These are phyloP conservation scores for Paraphaeosphaeria sporulosa DNA, from an alignment of 2,329 filamentous ascomycete species.

Conservation along the genomic window DNA sequence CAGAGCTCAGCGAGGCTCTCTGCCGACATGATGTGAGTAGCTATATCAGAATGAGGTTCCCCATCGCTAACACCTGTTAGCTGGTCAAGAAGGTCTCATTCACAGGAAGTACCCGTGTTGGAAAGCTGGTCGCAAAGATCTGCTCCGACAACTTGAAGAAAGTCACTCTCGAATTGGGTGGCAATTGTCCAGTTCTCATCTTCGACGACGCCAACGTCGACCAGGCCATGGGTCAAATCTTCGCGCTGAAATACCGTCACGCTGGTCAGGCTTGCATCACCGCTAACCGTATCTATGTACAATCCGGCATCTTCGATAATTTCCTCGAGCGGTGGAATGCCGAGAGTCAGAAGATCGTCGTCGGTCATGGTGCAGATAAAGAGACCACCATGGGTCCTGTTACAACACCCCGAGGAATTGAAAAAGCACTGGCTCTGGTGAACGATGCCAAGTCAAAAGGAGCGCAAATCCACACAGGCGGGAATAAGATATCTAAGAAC, in stretches of 20 bases:
- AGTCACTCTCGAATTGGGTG: conserved; percentile 69
- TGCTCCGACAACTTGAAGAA: conserved; percentile 70
- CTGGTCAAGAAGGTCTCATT: conserved; percentile 69
- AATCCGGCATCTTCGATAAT: conserved; percentile 67
- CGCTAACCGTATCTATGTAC: conserved; percentile 71
- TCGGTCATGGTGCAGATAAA: conserved; percentile 68
- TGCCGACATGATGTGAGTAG: conserved; percentile 60
- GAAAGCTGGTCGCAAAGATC: conserved; percentile 67
- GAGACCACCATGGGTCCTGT: conserved; percentile 67
- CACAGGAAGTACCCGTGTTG: conserved; percentile 65
- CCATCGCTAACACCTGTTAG: neutral
- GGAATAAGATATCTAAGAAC: conserved; percentile 55
- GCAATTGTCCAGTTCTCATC: conserved; percentile 70
- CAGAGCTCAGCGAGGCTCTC: conserved; percentile 60
- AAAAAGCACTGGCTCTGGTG: conserved; percentile 67
- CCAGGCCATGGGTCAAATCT: conserved; percentile 57
- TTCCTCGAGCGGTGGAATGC: conserved; percentile 64
- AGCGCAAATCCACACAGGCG: conserved; percentile 70
- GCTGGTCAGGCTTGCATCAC: conserved; percentile 72
- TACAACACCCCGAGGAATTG: conserved; percentile 63
- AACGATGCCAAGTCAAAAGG: conserved; percentile 70
- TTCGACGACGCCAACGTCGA: conserved; percentile 71
- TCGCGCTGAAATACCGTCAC: conserved; percentile 63
- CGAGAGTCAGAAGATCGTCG: conserved; percentile 61
- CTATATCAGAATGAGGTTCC: neutral